A percentile compares a stretch with the other conserved stretches of the same genome.
phyloP scores from a whole-genome alignment of 129 eudicot species.

The Flaveria ramosissima region DNA sequence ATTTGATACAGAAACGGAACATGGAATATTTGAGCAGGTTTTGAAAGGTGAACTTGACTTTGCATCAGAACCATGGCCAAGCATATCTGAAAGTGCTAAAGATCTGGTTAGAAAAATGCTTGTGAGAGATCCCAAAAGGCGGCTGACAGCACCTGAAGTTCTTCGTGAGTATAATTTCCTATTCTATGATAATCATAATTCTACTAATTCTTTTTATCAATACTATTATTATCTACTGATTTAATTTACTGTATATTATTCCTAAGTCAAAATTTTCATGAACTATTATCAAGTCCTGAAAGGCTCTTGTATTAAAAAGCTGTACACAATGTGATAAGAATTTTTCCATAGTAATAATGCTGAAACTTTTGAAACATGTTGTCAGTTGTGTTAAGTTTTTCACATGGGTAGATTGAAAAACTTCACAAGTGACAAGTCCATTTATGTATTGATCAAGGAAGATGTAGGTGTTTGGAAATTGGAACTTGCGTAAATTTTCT shows the following conservation, averaged over 20 bases:
- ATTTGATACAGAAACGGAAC: constrained; percentile 72
- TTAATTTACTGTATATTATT: constrained; percentile 2
- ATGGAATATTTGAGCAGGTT: constrained; percentile 89
- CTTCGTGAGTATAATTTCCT: constrained; percentile 55
- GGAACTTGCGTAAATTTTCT: neutral
- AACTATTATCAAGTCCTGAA: constrained; percentile 17
- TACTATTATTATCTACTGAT: neutral
- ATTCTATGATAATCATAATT: neutral
- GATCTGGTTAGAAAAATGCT: constrained; percentile 85
- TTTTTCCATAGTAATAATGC: neutral
- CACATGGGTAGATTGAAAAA: neutral
- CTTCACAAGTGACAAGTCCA: neutral
- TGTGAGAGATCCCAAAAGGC: constrained; percentile 66
- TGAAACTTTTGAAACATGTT: neutral
- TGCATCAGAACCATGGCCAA: constrained; percentile 89
- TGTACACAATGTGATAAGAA: neutral
- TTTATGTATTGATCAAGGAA: neutral
- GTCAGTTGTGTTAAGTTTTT: neutral
- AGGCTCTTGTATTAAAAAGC: constrained; percentile 16
- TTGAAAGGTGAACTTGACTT: constrained; percentile 79
- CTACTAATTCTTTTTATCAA: neutral
- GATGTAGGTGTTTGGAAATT: neutral
- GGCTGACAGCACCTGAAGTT: constrained; percentile 78
- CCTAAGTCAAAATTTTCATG: neutral
- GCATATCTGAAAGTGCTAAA: constrained; percentile 78